Conservation (phyloP, 202 grass and related monocot genomes). For the Elaeis oleifera region DNA sequence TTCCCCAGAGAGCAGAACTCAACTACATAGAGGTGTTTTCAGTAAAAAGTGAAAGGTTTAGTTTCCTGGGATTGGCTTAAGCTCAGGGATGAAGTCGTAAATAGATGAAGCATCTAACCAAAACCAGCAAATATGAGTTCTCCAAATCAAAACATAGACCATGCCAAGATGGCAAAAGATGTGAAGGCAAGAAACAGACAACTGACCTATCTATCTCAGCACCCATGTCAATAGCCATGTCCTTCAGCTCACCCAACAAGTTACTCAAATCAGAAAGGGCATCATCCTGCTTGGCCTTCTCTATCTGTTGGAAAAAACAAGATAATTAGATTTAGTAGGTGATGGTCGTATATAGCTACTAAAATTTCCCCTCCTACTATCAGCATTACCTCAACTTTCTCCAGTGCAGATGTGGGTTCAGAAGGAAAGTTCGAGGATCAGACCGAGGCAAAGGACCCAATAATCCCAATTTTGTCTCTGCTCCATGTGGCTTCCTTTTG, state of each 20-base stretch:
- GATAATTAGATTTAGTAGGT: slow-evolving; percentile 11
- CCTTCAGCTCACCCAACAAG: slow-evolving; percentile 65
- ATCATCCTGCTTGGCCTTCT: slow-evolving; percentile 87
- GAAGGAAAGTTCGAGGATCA: slow-evolving; percentile 28
- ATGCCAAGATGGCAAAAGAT: too few species aligned
- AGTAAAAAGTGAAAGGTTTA: too few species aligned
- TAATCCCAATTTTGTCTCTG: slow-evolving; percentile 70
- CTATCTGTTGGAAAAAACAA: slow-evolving; percentile 34
- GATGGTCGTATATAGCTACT: too few species aligned
- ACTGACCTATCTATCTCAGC: slow-evolving; percentile 58
- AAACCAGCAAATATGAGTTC: too few species aligned
- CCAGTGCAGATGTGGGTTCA: slow-evolving; percentile 42
- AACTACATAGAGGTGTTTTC: too few species aligned
- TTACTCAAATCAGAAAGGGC: slow-evolving; percentile 73
- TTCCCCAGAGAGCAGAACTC: too few species aligned
- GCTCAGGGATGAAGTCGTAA: too few species aligned
- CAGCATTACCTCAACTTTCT: slow-evolving; percentile 72
- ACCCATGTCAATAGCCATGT: slow-evolving; percentile 94
- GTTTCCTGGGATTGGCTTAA: too few species aligned
- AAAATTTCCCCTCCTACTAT: too few species aligned
- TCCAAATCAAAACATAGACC: too few species aligned
- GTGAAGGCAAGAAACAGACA: too few species aligned
- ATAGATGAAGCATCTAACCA: too few species aligned
- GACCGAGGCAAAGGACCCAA: slow-evolving; percentile 26
- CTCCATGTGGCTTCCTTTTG: slow-evolving; percentile 58